A percentile compares a stretch with the other conserved stretches of the same genome.
Conservation (phyloP, 495 filamentous ascomycete species). For the Penicillium cataractarum region DNA sequence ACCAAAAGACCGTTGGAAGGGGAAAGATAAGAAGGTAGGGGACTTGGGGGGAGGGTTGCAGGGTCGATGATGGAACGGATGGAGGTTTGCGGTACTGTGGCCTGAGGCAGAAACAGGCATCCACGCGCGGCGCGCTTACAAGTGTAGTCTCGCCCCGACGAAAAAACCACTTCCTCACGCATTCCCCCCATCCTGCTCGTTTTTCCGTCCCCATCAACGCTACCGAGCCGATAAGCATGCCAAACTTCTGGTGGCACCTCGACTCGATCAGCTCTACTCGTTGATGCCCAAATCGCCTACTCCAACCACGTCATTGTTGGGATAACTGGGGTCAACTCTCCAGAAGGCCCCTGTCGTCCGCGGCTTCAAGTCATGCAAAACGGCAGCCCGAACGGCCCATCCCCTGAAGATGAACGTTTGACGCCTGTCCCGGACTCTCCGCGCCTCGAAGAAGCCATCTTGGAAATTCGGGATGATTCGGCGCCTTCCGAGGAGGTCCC, state of each 20-base stretch:
- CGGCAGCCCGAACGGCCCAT: slow-evolving; percentile 53
- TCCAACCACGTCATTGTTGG: slow-evolving; percentile 67
- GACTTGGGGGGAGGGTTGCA: slow-evolving; percentile 28
- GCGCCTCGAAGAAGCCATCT: slow-evolving; percentile 28
- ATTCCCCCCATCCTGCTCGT: slow-evolving; percentile 36
- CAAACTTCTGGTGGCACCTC: slow-evolving; percentile 62
- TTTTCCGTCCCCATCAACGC: slow-evolving; percentile 45
- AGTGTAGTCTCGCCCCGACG: slow-evolving; percentile 26
- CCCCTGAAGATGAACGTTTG: slow-evolving; percentile 50
- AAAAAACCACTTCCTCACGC: slow-evolving; percentile 52
- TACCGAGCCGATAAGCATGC: slow-evolving; percentile 57
- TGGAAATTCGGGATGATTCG: slow-evolving; percentile 34
- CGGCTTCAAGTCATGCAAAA: slow-evolving; percentile 62
- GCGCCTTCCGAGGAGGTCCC: slow-evolving; percentile 32
- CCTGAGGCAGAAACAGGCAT: slow-evolving; percentile 27
- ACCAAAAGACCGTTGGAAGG: slow-evolving; percentile 33
- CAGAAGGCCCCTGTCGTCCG: slow-evolving; percentile 53
- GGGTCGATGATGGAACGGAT: slow-evolving; percentile 39
- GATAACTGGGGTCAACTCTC: slow-evolving; percentile 64
- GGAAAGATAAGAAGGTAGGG: slow-evolving; percentile 31
- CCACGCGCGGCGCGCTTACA: slow-evolving; percentile 39
- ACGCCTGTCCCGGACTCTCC: slow-evolving; percentile 39
- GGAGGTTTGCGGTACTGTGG: slow-evolving; percentile 37
- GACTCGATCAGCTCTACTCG: slow-evolving; percentile 55
- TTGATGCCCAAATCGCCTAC: slow-evolving; percentile 65